A percentile compares a stretch with the other conserved stretches of the same genome.
Evolutionary conservation across 208 protist species (phyloP).

Genomic region (Leishmania mexicana): DNA sequence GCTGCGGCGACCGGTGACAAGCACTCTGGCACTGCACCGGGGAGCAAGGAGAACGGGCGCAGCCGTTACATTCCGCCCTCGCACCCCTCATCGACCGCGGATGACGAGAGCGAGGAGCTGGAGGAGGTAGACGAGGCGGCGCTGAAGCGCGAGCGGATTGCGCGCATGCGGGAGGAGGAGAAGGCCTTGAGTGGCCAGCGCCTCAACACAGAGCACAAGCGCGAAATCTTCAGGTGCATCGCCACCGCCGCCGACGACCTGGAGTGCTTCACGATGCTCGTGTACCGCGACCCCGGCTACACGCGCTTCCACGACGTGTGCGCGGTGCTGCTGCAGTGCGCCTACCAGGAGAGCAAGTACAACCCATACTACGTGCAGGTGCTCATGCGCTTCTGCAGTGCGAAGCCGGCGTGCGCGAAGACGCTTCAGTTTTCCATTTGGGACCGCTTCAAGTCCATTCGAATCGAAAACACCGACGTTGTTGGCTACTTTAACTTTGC

Average conservation of each 20-base stretch:
- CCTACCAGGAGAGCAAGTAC: conserved; percentile 63
- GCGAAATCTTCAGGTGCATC: conserved; percentile 72
- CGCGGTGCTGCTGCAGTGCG: conserved; percentile 72
- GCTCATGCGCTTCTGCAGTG: conserved; percentile 73
- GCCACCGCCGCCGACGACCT: conserved; percentile 66
- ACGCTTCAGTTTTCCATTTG: conserved; percentile 84
- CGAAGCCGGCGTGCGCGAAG: conserved; percentile 56
- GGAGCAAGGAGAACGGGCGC: not conserved
- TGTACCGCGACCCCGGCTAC: conserved; percentile 73
- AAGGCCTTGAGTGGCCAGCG: conserved; percentile 72
- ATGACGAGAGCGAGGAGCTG: conserved; percentile 7
- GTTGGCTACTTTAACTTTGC: conserved; percentile 76
- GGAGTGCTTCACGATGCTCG: conserved; percentile 82
- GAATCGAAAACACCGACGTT: conserved; percentile 61
- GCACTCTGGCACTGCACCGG: not conserved
- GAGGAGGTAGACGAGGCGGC: conserved; percentile 35
- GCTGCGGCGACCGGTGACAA: not conserved
- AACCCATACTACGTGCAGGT: conserved; percentile 80
- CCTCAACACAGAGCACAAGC: conserved; percentile 78
- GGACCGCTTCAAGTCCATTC: conserved; percentile 83
- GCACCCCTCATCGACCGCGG: not conserved
- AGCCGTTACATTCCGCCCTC: not conserved
- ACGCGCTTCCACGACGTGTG: conserved; percentile 70
- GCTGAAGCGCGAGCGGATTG: conserved; percentile 43
- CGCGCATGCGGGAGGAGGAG: conserved; percentile 56